Percentiles rank a stretch among this genome's conserved stretches.
Evolutionary conservation across 805 yeast species (phyloP).

Genomic region (Jamesozyma piceae): DNA sequence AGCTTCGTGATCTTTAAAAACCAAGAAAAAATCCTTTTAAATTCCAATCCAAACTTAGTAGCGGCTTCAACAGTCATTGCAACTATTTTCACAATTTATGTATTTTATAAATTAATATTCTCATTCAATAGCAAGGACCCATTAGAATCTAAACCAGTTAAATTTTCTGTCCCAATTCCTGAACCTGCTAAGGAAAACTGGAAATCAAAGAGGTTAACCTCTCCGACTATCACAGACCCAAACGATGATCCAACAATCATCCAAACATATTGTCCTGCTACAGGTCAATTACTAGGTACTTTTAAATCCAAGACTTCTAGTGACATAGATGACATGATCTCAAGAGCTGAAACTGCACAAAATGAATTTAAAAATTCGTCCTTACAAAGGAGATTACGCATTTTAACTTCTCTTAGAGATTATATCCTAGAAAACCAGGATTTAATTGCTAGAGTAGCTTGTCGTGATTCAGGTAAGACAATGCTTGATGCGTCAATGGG

Average conservation of each 20-base stretch:
- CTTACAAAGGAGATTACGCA: slow-evolving; percentile 57
- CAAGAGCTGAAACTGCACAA: slow-evolving; percentile 30
- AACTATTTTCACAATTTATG: slow-evolving; percentile 10
- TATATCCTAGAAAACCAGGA: slow-evolving; percentile 77
- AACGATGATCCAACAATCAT: slow-evolving; percentile 61
- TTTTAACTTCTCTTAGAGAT: slow-evolving; percentile 60
- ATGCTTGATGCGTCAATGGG: slow-evolving; percentile 95
- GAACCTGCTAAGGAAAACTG: slow-evolving; percentile 47
- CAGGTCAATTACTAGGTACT: slow-evolving; percentile 79
- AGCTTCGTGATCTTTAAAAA: neutral
- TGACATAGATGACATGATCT: slow-evolving; percentile 62
- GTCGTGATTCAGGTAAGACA: slow-evolving; percentile 94
- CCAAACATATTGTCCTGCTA: slow-evolving; percentile 91
- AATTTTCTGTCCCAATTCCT: slow-evolving; percentile 16
- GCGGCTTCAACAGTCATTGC: slow-evolving; percentile 9
- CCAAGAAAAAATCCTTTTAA: neutral
- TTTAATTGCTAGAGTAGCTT: slow-evolving; percentile 80
- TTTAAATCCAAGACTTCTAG: slow-evolving; percentile 52
- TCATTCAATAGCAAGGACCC: slow-evolving; percentile 1
- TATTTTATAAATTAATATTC: slow-evolving; percentile 15
- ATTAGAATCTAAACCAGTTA: slow-evolving; percentile 10
- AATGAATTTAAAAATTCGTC: slow-evolving; percentile 34
- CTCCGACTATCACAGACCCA: slow-evolving; percentile 40
- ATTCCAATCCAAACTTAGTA: slow-evolving; percentile 1
- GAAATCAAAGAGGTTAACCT: slow-evolving; percentile 69